Evolutionary conservation across 176 grass and related monocot species (phyloP).

Genomic region (Melocanna baccifera): DNA sequence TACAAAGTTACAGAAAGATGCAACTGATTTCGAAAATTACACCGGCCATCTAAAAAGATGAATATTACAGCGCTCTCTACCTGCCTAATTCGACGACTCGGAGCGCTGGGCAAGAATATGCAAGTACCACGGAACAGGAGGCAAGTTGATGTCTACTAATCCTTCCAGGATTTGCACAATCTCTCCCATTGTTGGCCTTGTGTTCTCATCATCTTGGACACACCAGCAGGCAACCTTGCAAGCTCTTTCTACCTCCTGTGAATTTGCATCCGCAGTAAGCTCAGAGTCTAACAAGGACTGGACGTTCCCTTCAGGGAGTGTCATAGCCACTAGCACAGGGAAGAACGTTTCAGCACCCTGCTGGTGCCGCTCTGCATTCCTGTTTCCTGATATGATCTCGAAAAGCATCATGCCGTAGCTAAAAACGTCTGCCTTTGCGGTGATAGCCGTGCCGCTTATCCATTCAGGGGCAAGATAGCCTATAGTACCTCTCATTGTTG

Average conservation of each 20-base stretch:
- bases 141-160: neutral
- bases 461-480: no score
- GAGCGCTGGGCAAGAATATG: neutral
- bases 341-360: conserved; percentile 2
- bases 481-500: no score
- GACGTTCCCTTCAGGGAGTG: neutral
- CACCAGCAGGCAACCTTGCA: conserved; percentile 60
- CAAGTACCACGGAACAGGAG: conserved; percentile 8
- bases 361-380: neutral
- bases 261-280: neutral
- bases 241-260: neutral
- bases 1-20: neutral
- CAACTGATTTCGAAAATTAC: neutral
- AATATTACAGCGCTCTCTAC: neutral
- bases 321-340: neutral
- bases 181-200: neutral
- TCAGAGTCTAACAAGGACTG: neutral
- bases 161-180: neutral
- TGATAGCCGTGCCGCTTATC: no score
- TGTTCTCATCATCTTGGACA: conserved; percentile 42
- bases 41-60: neutral
- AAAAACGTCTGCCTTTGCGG: no score
- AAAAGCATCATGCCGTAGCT: conserved; percentile 31
- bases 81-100: neutral
- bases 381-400: conserved; percentile 32